These are phyloP conservation scores for Pyrenophora seminiperda DNA, from an alignment of 2,329 filamentous ascomycete genomes.

Conservation along the genomic window DNA sequence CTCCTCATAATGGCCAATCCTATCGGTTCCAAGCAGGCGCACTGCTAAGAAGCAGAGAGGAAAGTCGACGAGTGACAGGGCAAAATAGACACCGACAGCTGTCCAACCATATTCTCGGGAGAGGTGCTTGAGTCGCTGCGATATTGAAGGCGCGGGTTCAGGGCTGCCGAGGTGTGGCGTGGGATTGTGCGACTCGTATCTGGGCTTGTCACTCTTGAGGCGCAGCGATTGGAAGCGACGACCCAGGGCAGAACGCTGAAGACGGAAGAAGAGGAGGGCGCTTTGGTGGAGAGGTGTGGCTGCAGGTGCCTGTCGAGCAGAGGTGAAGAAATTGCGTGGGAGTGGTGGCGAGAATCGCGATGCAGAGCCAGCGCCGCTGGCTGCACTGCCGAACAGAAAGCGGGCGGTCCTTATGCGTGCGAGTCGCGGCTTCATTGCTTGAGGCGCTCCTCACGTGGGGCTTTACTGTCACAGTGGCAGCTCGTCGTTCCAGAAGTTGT, in stretches of 20 bases:
- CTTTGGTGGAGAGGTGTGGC: slow-evolving; percentile 19
- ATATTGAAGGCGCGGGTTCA: slow-evolving; percentile 59
- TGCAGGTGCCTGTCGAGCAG: slow-evolving; percentile 17
- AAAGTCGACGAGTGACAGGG: slow-evolving; percentile 83
- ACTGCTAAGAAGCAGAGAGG: slow-evolving; percentile 95
- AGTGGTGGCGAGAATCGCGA: slow-evolving; percentile 23
- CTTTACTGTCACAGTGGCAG: slow-evolving; percentile 9
- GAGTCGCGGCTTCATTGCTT: slow-evolving; percentile 35
- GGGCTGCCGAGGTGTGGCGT: slow-evolving; percentile 49
- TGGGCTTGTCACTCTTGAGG: slow-evolving; percentile 43
- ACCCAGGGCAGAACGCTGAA: slow-evolving; percentile 26
- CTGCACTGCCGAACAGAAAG: slow-evolving; percentile 27
- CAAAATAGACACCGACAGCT: slow-evolving; percentile 87
- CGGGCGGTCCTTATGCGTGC: slow-evolving; percentile 31
- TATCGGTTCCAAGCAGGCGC: slow-evolving; percentile 78
- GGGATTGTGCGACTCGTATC: slow-evolving; percentile 42
- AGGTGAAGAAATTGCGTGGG: slow-evolving; percentile 26
- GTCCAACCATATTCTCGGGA: slow-evolving; percentile 94
- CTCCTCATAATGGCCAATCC: slow-evolving; percentile 77
- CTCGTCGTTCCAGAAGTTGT: slow-evolving; percentile 17
- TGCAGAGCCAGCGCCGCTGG: slow-evolving; percentile 22
- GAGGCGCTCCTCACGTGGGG: slow-evolving; percentile 19
- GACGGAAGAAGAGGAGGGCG: slow-evolving; percentile 23
- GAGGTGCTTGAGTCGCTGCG: slow-evolving; percentile 77
- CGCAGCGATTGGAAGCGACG: slow-evolving; percentile 44